phyloP scores from a whole-genome alignment of 768 basidiomycete species.

The Auricularia sp. region DNA sequence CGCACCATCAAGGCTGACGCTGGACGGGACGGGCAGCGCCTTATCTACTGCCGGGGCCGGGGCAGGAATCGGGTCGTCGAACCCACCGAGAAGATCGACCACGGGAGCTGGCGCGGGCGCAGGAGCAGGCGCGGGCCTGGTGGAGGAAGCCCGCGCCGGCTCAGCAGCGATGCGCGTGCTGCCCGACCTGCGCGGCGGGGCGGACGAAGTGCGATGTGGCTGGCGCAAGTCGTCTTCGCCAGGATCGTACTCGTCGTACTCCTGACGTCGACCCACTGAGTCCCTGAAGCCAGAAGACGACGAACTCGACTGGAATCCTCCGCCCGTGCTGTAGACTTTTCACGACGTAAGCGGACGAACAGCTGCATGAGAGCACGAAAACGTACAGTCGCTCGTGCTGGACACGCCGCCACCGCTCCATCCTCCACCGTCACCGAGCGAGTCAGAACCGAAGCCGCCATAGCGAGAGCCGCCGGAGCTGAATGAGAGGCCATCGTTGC shows the following conservation, averaged over 20 bases:
- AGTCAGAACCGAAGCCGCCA: constrained; percentile 63
- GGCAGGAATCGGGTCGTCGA: constrained; percentile 43
- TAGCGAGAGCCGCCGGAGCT: constrained; percentile 46
- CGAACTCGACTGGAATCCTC: background rate
- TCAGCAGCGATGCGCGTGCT: constrained; percentile 27
- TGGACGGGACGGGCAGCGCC: constrained; percentile 37
- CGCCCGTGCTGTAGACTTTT: background rate
- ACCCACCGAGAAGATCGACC: constrained; percentile 69
- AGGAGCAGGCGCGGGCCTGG: constrained; percentile 15
- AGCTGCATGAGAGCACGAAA: background rate
- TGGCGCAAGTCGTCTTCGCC: constrained; percentile 69
- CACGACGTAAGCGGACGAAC: background rate
- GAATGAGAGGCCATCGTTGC: constrained; percentile 68
- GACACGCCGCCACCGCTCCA: constrained; percentile 17
- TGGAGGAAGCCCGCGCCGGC: constrained; percentile 20
- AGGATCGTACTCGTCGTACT: constrained; percentile 93
- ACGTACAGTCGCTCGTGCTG: constrained; percentile 5
- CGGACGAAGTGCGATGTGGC: constrained; percentile 14
- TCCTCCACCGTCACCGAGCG: constrained; percentile 17
- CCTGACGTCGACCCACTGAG: constrained; percentile 34
- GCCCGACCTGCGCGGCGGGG: constrained; percentile 24
- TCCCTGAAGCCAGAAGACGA: constrained; percentile 47
- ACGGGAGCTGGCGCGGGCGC: constrained; percentile 16
- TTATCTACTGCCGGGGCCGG: constrained; percentile 33
- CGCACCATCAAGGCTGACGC: constrained; percentile 16